Percentiles rank a stretch among this genome's conserved stretches.
phyloP scores from a whole-genome alignment of 1,284 basidiomycete species.

The Inonotus hispidus region DNA sequence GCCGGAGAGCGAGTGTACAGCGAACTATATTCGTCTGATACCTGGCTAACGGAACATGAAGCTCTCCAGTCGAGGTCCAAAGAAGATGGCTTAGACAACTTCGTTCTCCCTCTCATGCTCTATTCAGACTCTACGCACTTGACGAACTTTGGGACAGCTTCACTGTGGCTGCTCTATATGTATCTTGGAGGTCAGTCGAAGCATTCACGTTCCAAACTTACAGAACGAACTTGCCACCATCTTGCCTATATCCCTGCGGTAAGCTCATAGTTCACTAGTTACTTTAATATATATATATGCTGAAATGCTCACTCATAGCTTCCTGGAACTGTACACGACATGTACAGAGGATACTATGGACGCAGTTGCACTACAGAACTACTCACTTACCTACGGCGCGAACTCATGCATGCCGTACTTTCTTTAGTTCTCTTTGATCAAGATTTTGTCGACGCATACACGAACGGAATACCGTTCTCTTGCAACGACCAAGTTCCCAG shows the following conservation, averaged over 20 bases:
- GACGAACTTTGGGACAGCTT: conserved; percentile 29
- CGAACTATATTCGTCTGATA: conserved; percentile 29
- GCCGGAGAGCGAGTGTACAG: conserved; percentile 23
- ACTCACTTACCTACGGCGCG: conserved; percentile 28
- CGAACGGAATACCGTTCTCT: conserved; percentile 26
- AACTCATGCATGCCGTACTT: conserved; percentile 33
- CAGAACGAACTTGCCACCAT: conserved; percentile 18
- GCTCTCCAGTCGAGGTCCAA: conserved; percentile 19
- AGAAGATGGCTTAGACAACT: conserved; percentile 15
- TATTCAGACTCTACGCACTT: conserved; percentile 34
- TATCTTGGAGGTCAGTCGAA: conserved; percentile 29
- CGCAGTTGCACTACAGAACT: conserved; percentile 10
- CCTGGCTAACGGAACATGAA: conserved; percentile 25
- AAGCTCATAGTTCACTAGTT: conserved; percentile 13
- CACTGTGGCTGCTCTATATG: conserved; percentile 32
- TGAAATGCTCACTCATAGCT: conserved; percentile 21
- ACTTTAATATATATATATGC: not conserved
- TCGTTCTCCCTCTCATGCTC: conserved; percentile 29
- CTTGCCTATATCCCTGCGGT: conserved; percentile 22
- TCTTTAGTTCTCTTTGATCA: conserved; percentile 21
- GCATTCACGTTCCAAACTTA: conserved; percentile 24
- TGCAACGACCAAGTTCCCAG: conserved; percentile 30
- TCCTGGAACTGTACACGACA: conserved; percentile 19
- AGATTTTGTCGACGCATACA: conserved; percentile 29
- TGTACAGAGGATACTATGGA: conserved; percentile 2